phyloP scores from a whole-genome alignment of 148 eudicot genomes.

The Simmondsia chinensis region DNA sequence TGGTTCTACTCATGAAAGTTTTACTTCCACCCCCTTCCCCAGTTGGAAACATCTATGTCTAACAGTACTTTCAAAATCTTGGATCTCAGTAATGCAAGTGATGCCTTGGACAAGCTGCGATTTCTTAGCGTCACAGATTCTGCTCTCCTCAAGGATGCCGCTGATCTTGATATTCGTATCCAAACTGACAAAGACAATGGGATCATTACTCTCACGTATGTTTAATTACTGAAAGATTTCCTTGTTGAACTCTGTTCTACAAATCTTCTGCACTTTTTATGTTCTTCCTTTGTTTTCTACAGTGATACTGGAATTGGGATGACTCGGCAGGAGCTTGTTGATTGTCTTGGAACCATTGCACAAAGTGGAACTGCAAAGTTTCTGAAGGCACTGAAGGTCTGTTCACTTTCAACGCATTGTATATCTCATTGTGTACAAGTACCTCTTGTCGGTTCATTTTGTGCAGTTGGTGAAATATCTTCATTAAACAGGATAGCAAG shows the following conservation, averaged over 20 bases:
- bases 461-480: background rate
- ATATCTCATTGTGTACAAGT: too few relatives aligned
- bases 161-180: conserved; percentile 85
- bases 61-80: background rate
- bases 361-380: conserved; percentile 99
- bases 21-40: too few relatives aligned
- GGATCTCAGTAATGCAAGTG: conserved; percentile 84
- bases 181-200: conserved; percentile 83
- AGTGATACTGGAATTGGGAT: conserved; percentile 98
- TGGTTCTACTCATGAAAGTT: too few relatives aligned
- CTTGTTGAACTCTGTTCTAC: background rate
- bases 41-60: background rate
- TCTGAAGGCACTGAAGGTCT: conserved; percentile 80
- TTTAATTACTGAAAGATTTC: background rate
- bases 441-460: background rate
- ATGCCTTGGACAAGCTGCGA: conserved; percentile 95
- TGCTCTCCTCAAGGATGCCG: conserved; percentile 49
- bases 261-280: background rate
- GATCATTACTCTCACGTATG: conserved; percentile 81
- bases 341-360: conserved; percentile 96
- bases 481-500: conserved; percentile 74
- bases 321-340: conserved; percentile 89
- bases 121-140: conserved; percentile 86
- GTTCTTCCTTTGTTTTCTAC: conserved; percentile 8
- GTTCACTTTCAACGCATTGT: too few relatives aligned